Conservation (phyloP, 345 rosid species). For the Linum tenue region DNA sequence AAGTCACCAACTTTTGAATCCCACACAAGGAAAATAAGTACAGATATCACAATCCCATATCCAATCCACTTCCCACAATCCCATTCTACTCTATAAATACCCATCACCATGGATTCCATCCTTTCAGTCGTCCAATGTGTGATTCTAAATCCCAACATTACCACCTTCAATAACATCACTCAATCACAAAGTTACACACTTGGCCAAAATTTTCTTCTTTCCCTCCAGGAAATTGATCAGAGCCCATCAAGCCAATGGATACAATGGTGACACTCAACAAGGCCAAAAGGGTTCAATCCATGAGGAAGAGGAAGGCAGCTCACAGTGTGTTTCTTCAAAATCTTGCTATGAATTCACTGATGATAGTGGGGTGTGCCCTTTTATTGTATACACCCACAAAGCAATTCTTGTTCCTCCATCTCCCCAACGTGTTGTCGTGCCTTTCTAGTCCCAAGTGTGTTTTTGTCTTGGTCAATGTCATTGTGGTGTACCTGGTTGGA, state of each 20-base stretch:
- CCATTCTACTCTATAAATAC: conserved; percentile 12
- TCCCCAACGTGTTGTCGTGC: conserved; percentile 22
- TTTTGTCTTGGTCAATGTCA: conserved; percentile 44
- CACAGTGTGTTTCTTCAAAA: conserved; percentile 9
- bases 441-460: conserved; percentile 32
- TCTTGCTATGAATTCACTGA: conserved; percentile 16
- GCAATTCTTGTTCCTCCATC: conserved; percentile 15
- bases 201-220: background rate
- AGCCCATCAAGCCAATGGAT: background rate
- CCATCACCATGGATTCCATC: conserved; percentile 4
- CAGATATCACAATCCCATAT: background rate
- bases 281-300: conserved; percentile 14
- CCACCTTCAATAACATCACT: background rate
- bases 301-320: background rate
- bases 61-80: conserved; percentile 1
- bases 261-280: conserved; percentile 13
- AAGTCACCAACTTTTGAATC: conserved; percentile 10
- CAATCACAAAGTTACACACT: background rate
- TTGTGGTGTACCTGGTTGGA: conserved; percentile 35
- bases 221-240: background rate
- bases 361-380: conserved; percentile 23
- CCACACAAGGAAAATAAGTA: conserved; percentile 6
- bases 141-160: background rate
- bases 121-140: conserved; percentile 4
- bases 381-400: conserved; percentile 19